Evolutionary conservation across 2,329 filamentous ascomycete species (phyloP), one percentile per base, ranked within the genome.

Genomic region (Ophiocordyceps australis): DNA sequence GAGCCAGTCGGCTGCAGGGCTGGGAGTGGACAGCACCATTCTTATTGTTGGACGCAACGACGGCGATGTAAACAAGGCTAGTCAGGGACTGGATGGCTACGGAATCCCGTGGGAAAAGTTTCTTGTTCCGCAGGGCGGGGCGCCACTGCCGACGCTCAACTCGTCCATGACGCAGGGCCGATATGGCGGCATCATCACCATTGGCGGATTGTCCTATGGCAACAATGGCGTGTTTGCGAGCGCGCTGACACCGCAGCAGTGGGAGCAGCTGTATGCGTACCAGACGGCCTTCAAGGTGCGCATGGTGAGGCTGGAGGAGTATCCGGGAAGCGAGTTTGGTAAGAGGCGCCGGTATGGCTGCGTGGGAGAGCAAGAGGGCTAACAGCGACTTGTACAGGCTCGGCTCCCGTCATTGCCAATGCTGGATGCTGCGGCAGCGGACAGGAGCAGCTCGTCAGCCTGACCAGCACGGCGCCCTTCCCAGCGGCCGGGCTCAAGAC

Each of bases 241-340:
- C 37, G 65, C 63, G 18, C 41, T 74, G 30, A 70, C 63, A 8
- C 38, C 52, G 5, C 55, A 52, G 22, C 68, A 74, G 49, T 69
- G 61, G 63, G 51, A 57, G 17, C 39, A 54, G 24, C 41, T 74
- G 3, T 68, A 65, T 35, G 50, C 54, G 24, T 74, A 74, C 35
- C 68, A 74, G 42, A 51, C 52, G 3, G 46, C 46, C 15, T 74
- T 69, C 34, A 62, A 65, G 13, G 61, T 68, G 9, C 56, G 68
- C 16, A 65, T 73, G 62, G 65, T 72, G 17, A 61, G 67, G 24
- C 46, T 68, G 13, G 65, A 71, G 37, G 62, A 61, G 5, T 70
- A 56, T 35, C 68, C 68, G 5, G 54, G 54, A 6, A 41, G 56
- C 10, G 52, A 57, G 8, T 64, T 57, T 37, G 63, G 65, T 37